Evolutionary conservation across 805 yeast genomes (phyloP), one percentile per base, ranked within the genome.

Genomic region (Priceomyces carsonii): DNA sequence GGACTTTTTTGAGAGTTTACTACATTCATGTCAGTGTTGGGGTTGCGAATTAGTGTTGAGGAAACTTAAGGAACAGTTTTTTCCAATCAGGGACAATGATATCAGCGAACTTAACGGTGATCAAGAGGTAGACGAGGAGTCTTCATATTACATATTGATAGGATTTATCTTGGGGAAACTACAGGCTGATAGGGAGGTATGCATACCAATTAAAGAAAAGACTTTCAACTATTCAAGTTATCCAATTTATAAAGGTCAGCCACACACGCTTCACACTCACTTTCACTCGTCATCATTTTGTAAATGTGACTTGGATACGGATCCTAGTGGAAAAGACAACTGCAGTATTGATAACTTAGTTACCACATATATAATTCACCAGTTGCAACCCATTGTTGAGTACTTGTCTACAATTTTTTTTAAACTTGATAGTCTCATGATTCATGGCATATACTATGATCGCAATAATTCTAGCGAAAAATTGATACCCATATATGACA

Each of bases 1-100:
- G 8, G 59, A 55, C 35, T 63, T 63, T 34, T 56, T 50, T 42
- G 55, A 57, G 39, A 52, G 60, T 7, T 48, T 62, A 15, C 41
- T 63, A 19, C 68, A 63, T 43, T 60, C 68, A 9, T 63, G 70
- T 38, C 45, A 42, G 35, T 63, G 70, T 36, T 43, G 52, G 50
- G 70, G 70, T 6, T 63, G 70, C 38, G 50, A 50, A n/a, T 15
- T 40, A 16, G 57, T 59, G 4, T 47, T 63, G 37, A 47, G 46
- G 10, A 45, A 36, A 33, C 41, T 63, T 8, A 35, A 50, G 18
- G 39, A 38, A 14, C 26, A 35, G 31, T 62, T 62, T 39, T 39
- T 36, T 30, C 61, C 59, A 12, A 40, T 51, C 18, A 22, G 35
- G 8, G 56, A 50, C 20, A 45, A 42, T 10, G 36, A 34, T 1